A percentile compares a stretch with the other conserved stretches of the same genome.
Evolutionary conservation across 2,329 filamentous ascomycete species (phyloP).

Genomic region (Diplodia seriata): DNA sequence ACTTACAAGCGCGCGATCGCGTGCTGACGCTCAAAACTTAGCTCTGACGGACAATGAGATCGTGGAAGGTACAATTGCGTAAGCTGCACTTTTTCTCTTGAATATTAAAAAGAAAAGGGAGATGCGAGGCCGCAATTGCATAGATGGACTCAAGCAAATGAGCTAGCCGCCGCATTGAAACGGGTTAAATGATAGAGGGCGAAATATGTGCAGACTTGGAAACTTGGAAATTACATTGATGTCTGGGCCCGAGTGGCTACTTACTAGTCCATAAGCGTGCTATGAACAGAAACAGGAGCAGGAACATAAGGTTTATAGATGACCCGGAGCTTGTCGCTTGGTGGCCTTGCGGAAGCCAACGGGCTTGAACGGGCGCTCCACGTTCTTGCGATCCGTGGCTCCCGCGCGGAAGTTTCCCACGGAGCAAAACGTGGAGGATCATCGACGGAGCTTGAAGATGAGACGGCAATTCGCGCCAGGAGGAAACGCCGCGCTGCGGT

Average conservation of each 20-base stretch:
- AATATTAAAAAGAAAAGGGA: background rate
- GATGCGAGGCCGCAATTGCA: background rate
- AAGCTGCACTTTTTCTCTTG: background rate
- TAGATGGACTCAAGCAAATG: no score
- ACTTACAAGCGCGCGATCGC: background rate
- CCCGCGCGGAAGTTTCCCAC: background rate
- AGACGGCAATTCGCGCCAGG: slow-evolving; percentile 18
- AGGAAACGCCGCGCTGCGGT: slow-evolving; percentile 6
- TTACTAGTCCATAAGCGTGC: background rate
- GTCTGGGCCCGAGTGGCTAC: background rate
- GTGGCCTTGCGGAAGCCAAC: slow-evolving; percentile 17
- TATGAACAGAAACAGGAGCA: background rate
- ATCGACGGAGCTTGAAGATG: background rate
- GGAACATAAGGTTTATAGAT: slow-evolving; percentile 15
- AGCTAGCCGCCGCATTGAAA: no score
- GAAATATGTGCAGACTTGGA: background rate
- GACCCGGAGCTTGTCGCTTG: slow-evolving; percentile 4
- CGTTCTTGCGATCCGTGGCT: background rate
- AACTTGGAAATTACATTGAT: background rate
- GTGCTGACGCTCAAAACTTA: background rate
- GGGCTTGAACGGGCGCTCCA: background rate
- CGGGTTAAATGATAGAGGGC: no score
- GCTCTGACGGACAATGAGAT: background rate
- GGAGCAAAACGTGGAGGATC: background rate
- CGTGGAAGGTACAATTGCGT: background rate